Evolutionary conservation across 345 rosid genomes (phyloP), one percentile per base, ranked within the genome.

Genomic region (Ceriops tagal): DNA sequence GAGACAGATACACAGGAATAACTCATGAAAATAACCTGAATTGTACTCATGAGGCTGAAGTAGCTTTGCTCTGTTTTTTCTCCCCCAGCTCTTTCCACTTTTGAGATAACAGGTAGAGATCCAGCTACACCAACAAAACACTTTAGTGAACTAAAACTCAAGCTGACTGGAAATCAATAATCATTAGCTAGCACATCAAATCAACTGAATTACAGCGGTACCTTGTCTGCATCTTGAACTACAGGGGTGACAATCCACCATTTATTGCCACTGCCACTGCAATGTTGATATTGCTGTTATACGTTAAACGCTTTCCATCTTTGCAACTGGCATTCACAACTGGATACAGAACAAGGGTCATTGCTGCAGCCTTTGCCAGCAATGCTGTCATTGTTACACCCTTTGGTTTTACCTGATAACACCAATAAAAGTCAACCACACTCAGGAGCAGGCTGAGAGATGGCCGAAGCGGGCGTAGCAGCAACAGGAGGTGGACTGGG

Each of bases 71-170:
- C 93, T 80, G 71, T 96, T 97, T 80, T 80, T 89, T 95, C 74
- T 86, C 92, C 47, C 91, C 96, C 77, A 95, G 79, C 83, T 91
- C 99, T 83, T 91, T 95, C 97, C 97, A 91, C 81, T 87, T 95
- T 81, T 88, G 89, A 5, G 99, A 89, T 73, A 95, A 68, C 59
- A 89, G 80, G 73, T 89, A 95, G 32, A 91, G 83, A 77, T 95
- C 99, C 96, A 91, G 71, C 99, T 91, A 79, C 30, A 18, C 60
- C 62, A 80, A 69, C 67, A 80, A 62, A 74, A 55, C 32, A 35
- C 64, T 61, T 64, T 32, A 66, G 58, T 32, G 5, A 58, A 28
- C 68, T 74, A 31, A 37, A 61, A n/a, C 39, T 39, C 49, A 39
- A 10, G 16, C 47, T 39, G 11, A 39, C 47, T 39, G 4, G 15